These are phyloP conservation scores for Parmales sp. DNA, from an alignment of 108 stramenopile genomes.

Conservation along the genomic window DNA sequence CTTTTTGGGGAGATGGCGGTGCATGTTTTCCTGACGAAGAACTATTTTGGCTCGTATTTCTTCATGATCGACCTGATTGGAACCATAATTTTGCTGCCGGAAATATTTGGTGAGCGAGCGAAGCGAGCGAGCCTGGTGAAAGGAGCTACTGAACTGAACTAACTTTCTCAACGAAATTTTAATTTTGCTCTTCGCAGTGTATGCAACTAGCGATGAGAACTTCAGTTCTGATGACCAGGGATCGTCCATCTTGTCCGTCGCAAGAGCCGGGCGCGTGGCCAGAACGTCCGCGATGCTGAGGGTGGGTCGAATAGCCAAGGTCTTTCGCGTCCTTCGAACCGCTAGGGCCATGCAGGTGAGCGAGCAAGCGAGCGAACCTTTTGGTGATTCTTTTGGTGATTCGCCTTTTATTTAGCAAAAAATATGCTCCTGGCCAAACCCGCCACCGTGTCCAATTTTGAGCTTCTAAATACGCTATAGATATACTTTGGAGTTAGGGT, in stretches of 20 bases:
- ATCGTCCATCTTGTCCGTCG: not conserved
- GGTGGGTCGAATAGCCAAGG: conserved; percentile 2
- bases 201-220: not conserved
- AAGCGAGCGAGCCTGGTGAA: no score
- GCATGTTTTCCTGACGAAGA: not conserved
- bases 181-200: not conserved
- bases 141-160: not conserved
- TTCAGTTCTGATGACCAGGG: not conserved
- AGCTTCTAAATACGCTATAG: no score
- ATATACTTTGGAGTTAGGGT: no score
- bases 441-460: no score
- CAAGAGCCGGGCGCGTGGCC: not conserved
- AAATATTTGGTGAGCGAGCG: not conserved
- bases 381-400: no score
- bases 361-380: no score
- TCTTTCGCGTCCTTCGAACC: not conserved
- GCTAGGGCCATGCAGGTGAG: conserved; percentile 6
- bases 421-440: no score
- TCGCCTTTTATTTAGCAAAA: no score
- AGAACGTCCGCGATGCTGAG: conserved; percentile 4
- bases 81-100: not conserved
- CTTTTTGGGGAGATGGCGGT: not conserved
- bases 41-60: not conserved
- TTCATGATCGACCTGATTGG: conserved; percentile 1
- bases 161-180: not conserved